Percentiles rank a stretch among this genome's conserved stretches.
These are phyloP conservation scores for Maudiozyma serrabonitensis DNA, from an alignment of 805 yeast species.

Conservation along the genomic window DNA sequence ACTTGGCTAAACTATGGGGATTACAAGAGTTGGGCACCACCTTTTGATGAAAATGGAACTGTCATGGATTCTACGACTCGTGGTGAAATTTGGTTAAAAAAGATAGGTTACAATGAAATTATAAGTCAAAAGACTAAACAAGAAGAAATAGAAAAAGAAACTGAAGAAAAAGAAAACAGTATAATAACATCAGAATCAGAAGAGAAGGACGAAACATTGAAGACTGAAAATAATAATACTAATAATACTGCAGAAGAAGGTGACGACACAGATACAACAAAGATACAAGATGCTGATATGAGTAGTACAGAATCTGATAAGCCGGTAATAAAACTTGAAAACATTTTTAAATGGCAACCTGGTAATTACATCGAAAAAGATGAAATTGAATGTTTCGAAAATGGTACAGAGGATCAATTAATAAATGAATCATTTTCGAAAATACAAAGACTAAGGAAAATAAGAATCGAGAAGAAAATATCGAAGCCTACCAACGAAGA, in stretches of 20 bases:
- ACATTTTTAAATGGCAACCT: conserved; percentile 43
- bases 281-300: background rate
- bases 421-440: conserved; percentile 39
- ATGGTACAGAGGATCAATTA: conserved; percentile 34
- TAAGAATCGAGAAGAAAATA: conserved; percentile 30
- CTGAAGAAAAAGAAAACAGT: background rate
- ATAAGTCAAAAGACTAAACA: conserved; percentile 4
- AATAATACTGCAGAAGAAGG: background rate
- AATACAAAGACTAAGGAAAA: conserved; percentile 41
- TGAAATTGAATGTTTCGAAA: conserved; percentile 38
- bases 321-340: conserved; percentile 27
- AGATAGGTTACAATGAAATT: conserved; percentile 38
- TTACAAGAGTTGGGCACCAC: conserved; percentile 53
- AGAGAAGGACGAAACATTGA: background rate
- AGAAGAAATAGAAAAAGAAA: conserved; percentile 10
- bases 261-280: conserved; percentile 1
- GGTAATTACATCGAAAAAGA: conserved; percentile 40
- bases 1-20: conserved; percentile 51
- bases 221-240: background rate
- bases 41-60: conserved; percentile 48
- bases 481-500: conserved; percentile 37
- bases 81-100: conserved; percentile 45
- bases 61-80: conserved; percentile 43
- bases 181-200: conserved; percentile 2
- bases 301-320: background rate